Percentiles rank a stretch among this genome's conserved stretches.
Conservation (phyloP, 2,329 filamentous ascomycete species). For the Clonostachys solani region DNA sequence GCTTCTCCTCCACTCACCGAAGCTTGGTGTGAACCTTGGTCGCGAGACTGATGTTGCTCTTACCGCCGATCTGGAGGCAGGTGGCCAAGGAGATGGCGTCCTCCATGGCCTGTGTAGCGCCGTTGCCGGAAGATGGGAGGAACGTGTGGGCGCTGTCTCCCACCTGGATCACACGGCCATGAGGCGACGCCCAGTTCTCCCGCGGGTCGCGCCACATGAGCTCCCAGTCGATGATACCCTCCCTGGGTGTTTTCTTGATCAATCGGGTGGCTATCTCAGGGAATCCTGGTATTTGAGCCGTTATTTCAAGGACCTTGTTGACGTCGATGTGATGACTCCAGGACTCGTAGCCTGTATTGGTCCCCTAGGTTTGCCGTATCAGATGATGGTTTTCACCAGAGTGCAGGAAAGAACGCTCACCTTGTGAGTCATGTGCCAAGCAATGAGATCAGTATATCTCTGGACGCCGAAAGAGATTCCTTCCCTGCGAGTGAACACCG, state of each 20-base stretch:
- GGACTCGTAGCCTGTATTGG: conserved; percentile 41
- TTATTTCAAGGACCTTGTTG: too few species aligned
- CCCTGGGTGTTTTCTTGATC: background rate
- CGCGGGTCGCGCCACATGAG: conserved; percentile 43
- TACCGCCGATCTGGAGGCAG: conserved; percentile 7
- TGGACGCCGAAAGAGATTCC: too few species aligned
- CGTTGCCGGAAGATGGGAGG: conserved; percentile 9
- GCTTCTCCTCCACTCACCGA: background rate
- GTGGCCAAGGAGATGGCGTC: conserved; percentile 10
- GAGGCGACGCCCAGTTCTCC: conserved; percentile 32
- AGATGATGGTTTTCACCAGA: conserved; percentile 47
- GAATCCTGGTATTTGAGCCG: too few species aligned
- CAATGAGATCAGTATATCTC: conserved; percentile 39
- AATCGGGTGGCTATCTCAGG: background rate
- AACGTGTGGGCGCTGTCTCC: conserved; percentile 12
- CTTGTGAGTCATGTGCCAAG: conserved; percentile 11
- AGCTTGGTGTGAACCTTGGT: conserved; percentile 2
- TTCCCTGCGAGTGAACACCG: too few species aligned
- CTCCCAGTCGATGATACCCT: conserved; percentile 40
- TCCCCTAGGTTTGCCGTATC: conserved; percentile 46
- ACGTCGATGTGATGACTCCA: conserved; percentile 37
- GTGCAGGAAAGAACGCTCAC: background rate
- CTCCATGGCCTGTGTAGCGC: conserved; percentile 11
- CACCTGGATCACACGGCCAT: conserved; percentile 9
- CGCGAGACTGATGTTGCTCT: conserved; percentile 1